Evolutionary conservation across 2,329 filamentous ascomycete species (phyloP), one percentile per base, ranked within the genome.

Genomic region (Fusarium globosum): DNA sequence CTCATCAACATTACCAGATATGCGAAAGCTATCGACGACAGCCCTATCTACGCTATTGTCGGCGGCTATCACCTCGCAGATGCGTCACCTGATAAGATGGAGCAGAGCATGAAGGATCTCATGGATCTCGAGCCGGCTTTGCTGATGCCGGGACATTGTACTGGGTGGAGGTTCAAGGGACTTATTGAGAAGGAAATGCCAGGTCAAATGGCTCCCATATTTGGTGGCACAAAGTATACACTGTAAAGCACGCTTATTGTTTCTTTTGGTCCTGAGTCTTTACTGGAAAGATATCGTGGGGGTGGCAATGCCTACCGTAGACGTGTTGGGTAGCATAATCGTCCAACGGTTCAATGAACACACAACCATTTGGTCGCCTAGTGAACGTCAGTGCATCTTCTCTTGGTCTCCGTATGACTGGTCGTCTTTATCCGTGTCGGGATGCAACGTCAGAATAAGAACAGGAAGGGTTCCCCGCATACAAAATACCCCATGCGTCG

Each of bases 391-490:
- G 20, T 28, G 18, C 18, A 28, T 26, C 35, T 39, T 21, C 6
- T 14, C 15, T 53, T 20, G 33, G 51, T 4, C 20, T 21, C 20
- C 23, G n/a, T 36, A 23, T 10, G 23, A 2, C 11, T 8, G 33
- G 26, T 26, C n/a, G 4, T 26, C 49, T 20, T 35, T 14, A 11
- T 11, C 49, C n/a, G 35, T 53, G 21, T 28, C 35, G 35, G 51
- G 51, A 53, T 53, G 51, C 8, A 53, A 39, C 51, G 35, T 39
- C 35, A 53, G 26, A 53, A 16, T 18, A 26, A 16, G 7, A 53
- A 39, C 20, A 28, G 2, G 33, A n/a, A 16, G 30, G 61, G 61
- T 63, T 63, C 61, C 53, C 61, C 61, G 61, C 61, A 61, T 15
- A 23, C 10, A 30, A 23, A 41, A 14, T 33, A 18, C 42, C 55